phyloP scores from a whole-genome alignment of 768 basidiomycete genomes.

The Tylopilus cervinicoccineus region DNA sequence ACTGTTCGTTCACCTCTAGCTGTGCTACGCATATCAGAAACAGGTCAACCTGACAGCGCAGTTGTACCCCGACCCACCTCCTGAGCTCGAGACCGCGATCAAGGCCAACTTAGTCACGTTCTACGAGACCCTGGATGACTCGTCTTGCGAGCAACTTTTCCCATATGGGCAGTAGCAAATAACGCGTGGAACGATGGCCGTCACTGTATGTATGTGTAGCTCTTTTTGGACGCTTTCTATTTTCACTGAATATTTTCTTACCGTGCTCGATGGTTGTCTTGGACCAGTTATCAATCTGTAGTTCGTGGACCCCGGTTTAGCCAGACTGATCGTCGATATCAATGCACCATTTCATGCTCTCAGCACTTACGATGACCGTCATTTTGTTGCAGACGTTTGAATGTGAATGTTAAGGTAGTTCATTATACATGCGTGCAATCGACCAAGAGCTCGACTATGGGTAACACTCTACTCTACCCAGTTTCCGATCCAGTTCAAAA shows the following conservation, averaged over 20 bases:
- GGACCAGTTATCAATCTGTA: too few species aligned
- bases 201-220: too few species aligned
- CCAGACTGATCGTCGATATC: too few species aligned
- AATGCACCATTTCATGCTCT: too few species aligned
- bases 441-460: constrained; percentile 5
- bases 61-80: constrained; percentile 21
- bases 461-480: constrained; percentile 12
- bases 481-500: neutral
- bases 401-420: neutral
- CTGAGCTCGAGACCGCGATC: constrained; percentile 20
- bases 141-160: constrained; percentile 13
- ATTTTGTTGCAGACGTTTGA: neutral
- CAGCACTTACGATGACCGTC: neutral
- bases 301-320: too few species aligned
- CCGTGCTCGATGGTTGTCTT: too few species aligned
- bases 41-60: constrained; percentile 17
- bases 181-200: too few species aligned
- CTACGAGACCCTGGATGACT: constrained; percentile 7
- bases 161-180: constrained; percentile 15
- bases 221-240: too few species aligned
- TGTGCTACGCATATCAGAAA: constrained; percentile 19
- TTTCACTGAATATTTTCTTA: too few species aligned
- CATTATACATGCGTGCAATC: constrained; percentile 5
- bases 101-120: constrained; percentile 18
- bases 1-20: neutral